Conservation (phyloP, 495 filamentous ascomycete species). For the Neurospora pannonica region DNA sequence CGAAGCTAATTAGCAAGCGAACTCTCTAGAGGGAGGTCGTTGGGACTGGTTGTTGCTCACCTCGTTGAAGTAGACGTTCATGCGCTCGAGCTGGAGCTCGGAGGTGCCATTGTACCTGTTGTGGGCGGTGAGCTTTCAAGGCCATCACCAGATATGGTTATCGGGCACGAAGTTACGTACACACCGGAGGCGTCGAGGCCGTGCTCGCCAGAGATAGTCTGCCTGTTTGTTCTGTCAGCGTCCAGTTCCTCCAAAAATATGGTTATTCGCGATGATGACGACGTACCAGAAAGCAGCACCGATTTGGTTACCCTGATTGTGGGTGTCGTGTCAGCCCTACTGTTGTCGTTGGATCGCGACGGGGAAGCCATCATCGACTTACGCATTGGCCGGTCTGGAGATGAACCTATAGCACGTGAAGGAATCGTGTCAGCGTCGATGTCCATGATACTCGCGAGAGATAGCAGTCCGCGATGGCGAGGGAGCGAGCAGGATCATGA, state of each 20-base stretch:
- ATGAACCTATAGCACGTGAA: constrained; percentile 64
- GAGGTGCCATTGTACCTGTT: constrained; percentile 91
- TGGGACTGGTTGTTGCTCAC: constrained; percentile 37
- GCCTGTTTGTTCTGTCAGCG: constrained; percentile 29
- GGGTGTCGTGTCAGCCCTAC: constrained; percentile 19
- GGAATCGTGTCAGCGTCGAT: constrained; percentile 26
- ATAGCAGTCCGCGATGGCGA: background rate
- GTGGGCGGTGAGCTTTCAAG: constrained; percentile 20
- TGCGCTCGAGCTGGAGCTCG: constrained; percentile 98
- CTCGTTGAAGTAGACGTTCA: constrained; percentile 99
- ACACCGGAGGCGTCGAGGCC: constrained; percentile 90
- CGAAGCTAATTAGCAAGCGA: background rate
- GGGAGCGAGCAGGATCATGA: background rate
- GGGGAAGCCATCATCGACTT: constrained; percentile 38
- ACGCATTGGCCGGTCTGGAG: constrained; percentile 99
- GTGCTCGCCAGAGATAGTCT: constrained; percentile 97
- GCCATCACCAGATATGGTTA: background rate
- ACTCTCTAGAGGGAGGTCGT: background rate
- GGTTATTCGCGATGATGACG: background rate
- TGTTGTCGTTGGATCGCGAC: constrained; percentile 8
- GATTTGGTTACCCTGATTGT: constrained; percentile 91
- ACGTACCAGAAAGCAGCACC: constrained; percentile 94
- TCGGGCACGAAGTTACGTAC: constrained; percentile 24
- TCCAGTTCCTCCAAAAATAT: background rate
- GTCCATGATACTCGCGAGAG: background rate